These are phyloP conservation scores for Phytophthora brassicae DNA, from an alignment of 352 stramenopile species.

Conservation along the genomic window DNA sequence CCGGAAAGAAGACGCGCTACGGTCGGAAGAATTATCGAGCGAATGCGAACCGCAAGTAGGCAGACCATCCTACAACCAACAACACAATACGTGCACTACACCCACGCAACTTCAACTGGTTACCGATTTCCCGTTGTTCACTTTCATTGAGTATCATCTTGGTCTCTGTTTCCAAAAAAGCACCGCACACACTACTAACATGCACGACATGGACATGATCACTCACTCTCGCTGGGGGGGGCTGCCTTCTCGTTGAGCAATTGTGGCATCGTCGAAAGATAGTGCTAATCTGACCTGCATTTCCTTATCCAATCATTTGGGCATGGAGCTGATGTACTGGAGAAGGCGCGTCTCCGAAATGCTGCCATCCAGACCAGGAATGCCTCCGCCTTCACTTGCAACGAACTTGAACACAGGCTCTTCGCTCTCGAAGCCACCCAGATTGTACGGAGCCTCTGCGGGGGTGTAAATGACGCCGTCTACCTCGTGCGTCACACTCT, in stretches of 20 bases:
- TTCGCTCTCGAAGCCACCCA: slow-evolving; percentile 82
- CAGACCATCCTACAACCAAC: background rate
- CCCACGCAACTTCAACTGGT: slow-evolving; percentile 10
- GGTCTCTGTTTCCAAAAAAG: slow-evolving; percentile 30
- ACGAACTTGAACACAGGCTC: slow-evolving; percentile 90
- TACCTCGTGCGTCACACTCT: slow-evolving; percentile 84
- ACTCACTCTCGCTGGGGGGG: slow-evolving; percentile 62
- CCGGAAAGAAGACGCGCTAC: slow-evolving; percentile 62
- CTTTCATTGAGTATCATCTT: slow-evolving; percentile 29
- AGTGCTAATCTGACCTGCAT: slow-evolving; percentile 12
- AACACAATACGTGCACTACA: slow-evolving; percentile 10
- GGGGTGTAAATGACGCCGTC: slow-evolving; percentile 88
- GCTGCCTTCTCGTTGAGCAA: slow-evolving; percentile 38
- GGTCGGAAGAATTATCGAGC: slow-evolving; percentile 78
- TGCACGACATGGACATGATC: slow-evolving; percentile 66
- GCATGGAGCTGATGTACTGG: slow-evolving; percentile 79
- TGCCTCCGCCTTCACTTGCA: slow-evolving; percentile 78
- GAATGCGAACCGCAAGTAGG: slow-evolving; percentile 62
- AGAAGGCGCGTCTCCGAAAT: slow-evolving; percentile 79
- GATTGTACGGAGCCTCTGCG: slow-evolving; percentile 81
- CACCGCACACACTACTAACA: slow-evolving; percentile 40
- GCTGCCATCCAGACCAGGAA: slow-evolving; percentile 79
- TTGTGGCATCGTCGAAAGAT: slow-evolving; percentile 19
- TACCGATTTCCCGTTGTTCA: slow-evolving; percentile 26
- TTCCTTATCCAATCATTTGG: slow-evolving; percentile 39